Base-by-base conservation (phyloP, 2,329 filamentous ascomycete species). In the Raffaelea arxii region DNA sequence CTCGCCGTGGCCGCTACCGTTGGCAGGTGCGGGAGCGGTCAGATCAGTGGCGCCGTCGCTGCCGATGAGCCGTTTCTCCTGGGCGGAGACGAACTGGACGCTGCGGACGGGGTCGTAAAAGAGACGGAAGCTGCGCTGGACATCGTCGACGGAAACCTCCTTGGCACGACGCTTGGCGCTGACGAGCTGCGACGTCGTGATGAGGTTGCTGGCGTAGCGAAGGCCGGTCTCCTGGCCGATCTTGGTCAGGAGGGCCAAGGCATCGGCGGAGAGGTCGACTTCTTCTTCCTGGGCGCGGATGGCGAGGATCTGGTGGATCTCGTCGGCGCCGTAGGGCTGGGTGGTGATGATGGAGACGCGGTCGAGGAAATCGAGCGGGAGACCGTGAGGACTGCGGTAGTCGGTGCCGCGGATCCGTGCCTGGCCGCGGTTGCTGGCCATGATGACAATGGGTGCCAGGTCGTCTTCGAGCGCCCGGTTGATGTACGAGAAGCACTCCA, bases 401-500 rank as follows among this genome's bases (percentile, higher is more conserved):
- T 87, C 86, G 47, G 92, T 98, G 49, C 92, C 92, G 25, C 92
- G 81, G 60, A 98, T 96, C 55, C 84, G 83, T 32, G 92, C 86
- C 64, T 89, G 80, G 53, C 92, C 92, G 50, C 92, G 78, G 71
- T 98, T 98, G 74, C 86, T 94, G 46, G 92, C 92, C 92, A 98
- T 98, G 67, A 98, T 98, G 64, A 98, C 90, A 54, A 98, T 90
- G 35, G 92, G 92, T 1, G 92, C 89, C 25, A 98, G 77, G 58
- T 97, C 89, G 50, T 90, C 88, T 67, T 98, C 92, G 39, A 98
- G 75, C 1, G 92, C 92, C 44, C 92, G 86, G 72, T 98, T 98
- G 74, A 98, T 84, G 72, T 94, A 98, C 39, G 89, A 94, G 72
- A 95, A 98, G 71, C 91, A 97, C 67, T 98, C 92, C 54, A 97